Conservation (phyloP, 495 filamentous ascomycete species). For the Xylaria telfairii region DNA sequence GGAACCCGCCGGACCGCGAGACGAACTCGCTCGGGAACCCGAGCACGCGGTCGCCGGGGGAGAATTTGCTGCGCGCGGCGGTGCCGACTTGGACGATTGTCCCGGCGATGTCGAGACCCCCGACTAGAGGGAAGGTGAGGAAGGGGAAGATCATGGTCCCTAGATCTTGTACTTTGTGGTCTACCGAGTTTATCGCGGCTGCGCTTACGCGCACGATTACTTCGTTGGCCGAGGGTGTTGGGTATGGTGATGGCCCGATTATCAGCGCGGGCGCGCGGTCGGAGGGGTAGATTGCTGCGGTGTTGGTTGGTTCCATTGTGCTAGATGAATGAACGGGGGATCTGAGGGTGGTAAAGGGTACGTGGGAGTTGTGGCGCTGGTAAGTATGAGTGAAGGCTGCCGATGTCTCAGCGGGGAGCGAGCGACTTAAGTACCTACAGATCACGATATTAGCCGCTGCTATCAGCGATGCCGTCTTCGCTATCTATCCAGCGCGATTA, state of each 20-base stretch:
- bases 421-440: background rate
- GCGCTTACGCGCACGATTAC: conserved; percentile 40
- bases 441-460: background rate
- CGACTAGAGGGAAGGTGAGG: conserved; percentile 49
- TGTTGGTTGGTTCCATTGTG: conserved; percentile 14
- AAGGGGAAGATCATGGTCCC: conserved; percentile 31
- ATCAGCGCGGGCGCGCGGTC: background rate
- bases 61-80: conserved; percentile 51
- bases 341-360: no score
- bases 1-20: conserved; percentile 40
- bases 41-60: conserved; percentile 53
- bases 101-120: conserved; percentile 62
- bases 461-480: background rate
- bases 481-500: background rate
- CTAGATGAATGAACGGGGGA: no score
- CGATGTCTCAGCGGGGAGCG: background rate
- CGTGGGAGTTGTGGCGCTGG: background rate
- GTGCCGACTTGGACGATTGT: conserved; percentile 55
- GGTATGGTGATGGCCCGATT: conserved; percentile 26
- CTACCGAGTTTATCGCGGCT: conserved; percentile 50
- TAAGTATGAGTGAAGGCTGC: background rate
- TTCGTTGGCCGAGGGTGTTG: conserved; percentile 27
- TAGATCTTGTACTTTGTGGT: conserved; percentile 44
- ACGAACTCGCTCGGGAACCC: conserved; percentile 30
- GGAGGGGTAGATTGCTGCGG: conserved; percentile 8